Evolutionary conservation across 768 basidiomycete species (phyloP).

Genomic region (Russula olivacea): DNA sequence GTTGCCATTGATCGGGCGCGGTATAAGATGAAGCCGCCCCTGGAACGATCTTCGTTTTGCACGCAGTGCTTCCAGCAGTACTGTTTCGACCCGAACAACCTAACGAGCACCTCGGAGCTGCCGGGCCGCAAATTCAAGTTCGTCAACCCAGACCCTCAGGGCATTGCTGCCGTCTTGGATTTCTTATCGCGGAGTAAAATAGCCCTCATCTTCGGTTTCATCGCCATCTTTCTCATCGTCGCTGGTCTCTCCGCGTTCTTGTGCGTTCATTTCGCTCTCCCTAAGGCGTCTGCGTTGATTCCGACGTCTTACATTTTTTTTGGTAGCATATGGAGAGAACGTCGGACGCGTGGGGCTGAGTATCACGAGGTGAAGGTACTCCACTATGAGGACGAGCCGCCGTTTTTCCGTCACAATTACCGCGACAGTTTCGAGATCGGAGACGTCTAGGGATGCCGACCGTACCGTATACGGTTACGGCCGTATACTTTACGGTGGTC

Average conservation of each 20-base stretch:
- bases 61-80: constrained; percentile 30
- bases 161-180: constrained; percentile 36
- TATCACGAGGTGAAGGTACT: constrained; percentile 6
- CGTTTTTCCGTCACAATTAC: not conserved
- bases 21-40: constrained; percentile 15
- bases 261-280: constrained; percentile 26
- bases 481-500: too few species aligned
- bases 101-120: constrained; percentile 27
- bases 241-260: constrained; percentile 34
- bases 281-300: not conserved
- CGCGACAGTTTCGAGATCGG: not conserved
- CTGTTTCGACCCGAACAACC: constrained; percentile 30
- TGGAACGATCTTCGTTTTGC: constrained; percentile 29
- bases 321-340: constrained; percentile 19
- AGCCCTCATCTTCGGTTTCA: constrained; percentile 43
- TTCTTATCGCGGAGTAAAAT: constrained; percentile 45
- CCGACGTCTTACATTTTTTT: not conserved
- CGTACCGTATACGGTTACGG: too few species aligned
- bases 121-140: constrained; percentile 40
- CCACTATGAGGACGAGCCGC: constrained; percentile 8
- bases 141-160: constrained; percentile 51
- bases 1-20: constrained; percentile 46
- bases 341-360: constrained; percentile 4
- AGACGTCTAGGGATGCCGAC: too few species aligned
- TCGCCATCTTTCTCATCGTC: constrained; percentile 41